A percentile compares a stretch with the other conserved stretches of the same genome.
Conservation (phyloP, 2,329 filamentous ascomycete species). For the Cladophialophora psammophila region DNA sequence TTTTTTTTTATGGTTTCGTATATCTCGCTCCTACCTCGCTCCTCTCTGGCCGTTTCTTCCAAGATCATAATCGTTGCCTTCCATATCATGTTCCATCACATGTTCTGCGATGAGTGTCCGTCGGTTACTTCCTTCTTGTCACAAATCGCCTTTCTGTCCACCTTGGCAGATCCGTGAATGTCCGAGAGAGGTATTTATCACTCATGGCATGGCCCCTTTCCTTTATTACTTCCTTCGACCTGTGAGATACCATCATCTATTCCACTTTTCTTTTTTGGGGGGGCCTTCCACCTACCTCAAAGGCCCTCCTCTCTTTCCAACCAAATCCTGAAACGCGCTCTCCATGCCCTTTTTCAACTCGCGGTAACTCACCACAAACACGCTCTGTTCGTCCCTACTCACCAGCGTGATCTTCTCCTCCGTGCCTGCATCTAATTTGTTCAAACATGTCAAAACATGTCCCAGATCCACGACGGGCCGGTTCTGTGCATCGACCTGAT, state of each 20-base stretch:
- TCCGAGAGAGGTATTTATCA: background rate
- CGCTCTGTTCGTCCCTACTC: slow-evolving; percentile 88
- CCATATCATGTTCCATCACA: slow-evolving; percentile 3
- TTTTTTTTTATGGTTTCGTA: slow-evolving; percentile 21
- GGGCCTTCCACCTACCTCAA: slow-evolving; percentile 10
- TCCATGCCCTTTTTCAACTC: slow-evolving; percentile 77
- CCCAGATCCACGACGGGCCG: slow-evolving; percentile 85
- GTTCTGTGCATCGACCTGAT: slow-evolving; percentile 86
- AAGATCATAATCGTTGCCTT: background rate
- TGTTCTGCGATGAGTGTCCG: background rate
- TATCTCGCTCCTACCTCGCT: background rate
- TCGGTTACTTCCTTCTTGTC: background rate
- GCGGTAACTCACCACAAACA: slow-evolving; percentile 87
- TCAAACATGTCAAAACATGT: slow-evolving; percentile 84
- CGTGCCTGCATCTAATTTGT: slow-evolving; percentile 88
- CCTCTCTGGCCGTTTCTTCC: background rate
- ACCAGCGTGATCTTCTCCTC: slow-evolving; percentile 87
- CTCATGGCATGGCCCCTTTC: slow-evolving; percentile 43
- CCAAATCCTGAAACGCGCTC: slow-evolving; percentile 66
- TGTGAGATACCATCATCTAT: background rate
- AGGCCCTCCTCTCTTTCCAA: slow-evolving; percentile 41
- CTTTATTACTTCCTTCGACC: background rate
- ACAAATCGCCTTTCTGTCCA: background rate
- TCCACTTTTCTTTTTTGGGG: background rate
- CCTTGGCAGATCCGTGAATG: background rate